Evolutionary conservation across 1,284 basidiomycete genomes (phyloP).

Genomic region (Heterobasidion occidentale): DNA sequence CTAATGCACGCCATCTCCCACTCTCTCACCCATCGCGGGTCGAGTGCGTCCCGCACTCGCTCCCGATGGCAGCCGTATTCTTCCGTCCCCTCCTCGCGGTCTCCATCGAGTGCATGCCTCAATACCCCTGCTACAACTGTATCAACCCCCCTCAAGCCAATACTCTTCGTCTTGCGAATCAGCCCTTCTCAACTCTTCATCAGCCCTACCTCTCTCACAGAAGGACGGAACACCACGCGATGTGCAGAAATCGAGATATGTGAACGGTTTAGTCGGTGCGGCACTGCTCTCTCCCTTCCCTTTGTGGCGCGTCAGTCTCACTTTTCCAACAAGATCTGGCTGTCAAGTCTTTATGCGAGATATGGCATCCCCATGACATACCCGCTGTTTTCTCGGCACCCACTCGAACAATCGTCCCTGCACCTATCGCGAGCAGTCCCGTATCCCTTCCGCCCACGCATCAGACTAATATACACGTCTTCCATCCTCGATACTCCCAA

Average conservation of each 20-base stretch:
- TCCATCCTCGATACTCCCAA: slow-evolving; percentile 28
- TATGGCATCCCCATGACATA: slow-evolving; percentile 69
- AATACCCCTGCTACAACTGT: slow-evolving; percentile 55
- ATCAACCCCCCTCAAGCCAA: slow-evolving; percentile 29
- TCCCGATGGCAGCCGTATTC: slow-evolving; percentile 72
- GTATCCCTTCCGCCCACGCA: slow-evolving; percentile 12
- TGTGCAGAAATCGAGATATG: slow-evolving; percentile 53
- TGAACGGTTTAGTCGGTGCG: slow-evolving; percentile 60
- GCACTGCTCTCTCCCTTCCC: slow-evolving; percentile 11
- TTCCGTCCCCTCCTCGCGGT: slow-evolving; percentile 30
- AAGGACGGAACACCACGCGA: slow-evolving; percentile 34
- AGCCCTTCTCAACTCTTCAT: slow-evolving; percentile 24
- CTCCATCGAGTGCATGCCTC: slow-evolving; percentile 39
- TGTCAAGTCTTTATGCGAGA: slow-evolving; percentile 62
- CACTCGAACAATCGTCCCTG: slow-evolving; percentile 21
- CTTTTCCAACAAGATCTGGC: slow-evolving; percentile 52
- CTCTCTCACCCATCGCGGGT: slow-evolving; percentile 59
- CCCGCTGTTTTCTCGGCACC: slow-evolving; percentile 50
- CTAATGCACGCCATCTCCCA: slow-evolving; percentile 51
- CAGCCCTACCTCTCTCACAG: slow-evolving; percentile 24
- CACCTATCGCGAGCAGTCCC: slow-evolving; percentile 11
- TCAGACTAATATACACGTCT: slow-evolving; percentile 13
- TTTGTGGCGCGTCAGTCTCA: slow-evolving; percentile 10
- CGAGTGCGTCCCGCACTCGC: slow-evolving; percentile 53
- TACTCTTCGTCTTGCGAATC: slow-evolving; percentile 26